A percentile compares a stretch with the other conserved stretches of the same genome.
These are phyloP conservation scores for Bruguiera gymnorhiza DNA, from an alignment of 345 rosid species.

Conservation along the genomic window DNA sequence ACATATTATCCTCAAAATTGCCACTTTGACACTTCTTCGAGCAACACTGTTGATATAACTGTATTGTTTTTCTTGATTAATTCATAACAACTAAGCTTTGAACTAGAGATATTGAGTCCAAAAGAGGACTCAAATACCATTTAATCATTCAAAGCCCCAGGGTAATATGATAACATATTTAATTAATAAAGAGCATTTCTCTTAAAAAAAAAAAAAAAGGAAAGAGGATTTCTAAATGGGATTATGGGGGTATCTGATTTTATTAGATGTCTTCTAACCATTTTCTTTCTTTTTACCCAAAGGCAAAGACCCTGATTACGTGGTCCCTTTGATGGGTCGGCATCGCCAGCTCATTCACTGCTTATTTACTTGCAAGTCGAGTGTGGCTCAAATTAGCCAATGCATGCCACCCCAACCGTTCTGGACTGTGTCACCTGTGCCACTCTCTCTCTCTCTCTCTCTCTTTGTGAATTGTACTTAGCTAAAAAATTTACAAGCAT, in stretches of 20 bases:
- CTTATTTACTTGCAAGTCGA: conserved; percentile 23
- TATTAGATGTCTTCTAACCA: not conserved
- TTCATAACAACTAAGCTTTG: too few relatives aligned
- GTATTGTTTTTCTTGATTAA: too few relatives aligned
- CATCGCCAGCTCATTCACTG: conserved; percentile 30
- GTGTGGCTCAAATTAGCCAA: conserved; percentile 18
- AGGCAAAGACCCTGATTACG: conserved; percentile 10
- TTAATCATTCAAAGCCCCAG: too few relatives aligned
- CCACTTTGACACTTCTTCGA: not conserved
- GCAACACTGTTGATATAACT: not conserved
- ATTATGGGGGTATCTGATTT: not conserved
- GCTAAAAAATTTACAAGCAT: not conserved
- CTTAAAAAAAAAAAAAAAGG: too few relatives aligned
- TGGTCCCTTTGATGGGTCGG: conserved; percentile 27
- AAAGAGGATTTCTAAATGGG: not conserved
- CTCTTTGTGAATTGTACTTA: not conserved
- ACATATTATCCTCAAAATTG: conserved; percentile 11
- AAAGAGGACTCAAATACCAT: too few relatives aligned
- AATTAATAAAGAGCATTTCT: not conserved
- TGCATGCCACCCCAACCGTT: conserved; percentile 19
- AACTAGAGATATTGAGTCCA: too few relatives aligned
- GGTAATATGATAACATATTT: not conserved
- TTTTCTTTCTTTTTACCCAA: not conserved
- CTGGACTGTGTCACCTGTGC: conserved; percentile 11
- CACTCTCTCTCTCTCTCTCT: not conserved